Conservation (phyloP, 345 rosid genomes). For the Trapa incisa region DNA sequence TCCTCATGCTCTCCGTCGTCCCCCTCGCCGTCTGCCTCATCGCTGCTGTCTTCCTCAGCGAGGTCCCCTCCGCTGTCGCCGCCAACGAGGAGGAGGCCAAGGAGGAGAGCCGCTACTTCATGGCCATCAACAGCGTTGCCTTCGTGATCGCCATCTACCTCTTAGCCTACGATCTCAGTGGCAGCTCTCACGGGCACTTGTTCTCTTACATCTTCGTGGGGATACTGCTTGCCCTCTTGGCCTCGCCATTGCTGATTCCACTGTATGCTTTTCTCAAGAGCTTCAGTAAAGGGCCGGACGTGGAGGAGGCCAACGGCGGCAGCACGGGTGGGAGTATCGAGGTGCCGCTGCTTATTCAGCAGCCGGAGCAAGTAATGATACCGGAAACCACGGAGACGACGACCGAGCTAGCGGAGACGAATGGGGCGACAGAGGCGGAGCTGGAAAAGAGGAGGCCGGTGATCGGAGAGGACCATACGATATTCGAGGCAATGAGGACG, state of each 20-base stretch:
- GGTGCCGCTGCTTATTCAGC: constrained; percentile 35
- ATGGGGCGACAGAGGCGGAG: not conserved
- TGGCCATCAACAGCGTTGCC: constrained; percentile 46
- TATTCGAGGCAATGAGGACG: constrained; percentile 52
- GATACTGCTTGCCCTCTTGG: constrained; percentile 41
- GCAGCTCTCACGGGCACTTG: constrained; percentile 19
- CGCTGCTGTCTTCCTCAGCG: constrained; percentile 75
- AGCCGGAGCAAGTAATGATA: not conserved
- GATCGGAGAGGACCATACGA: constrained; percentile 77
- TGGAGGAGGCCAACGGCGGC: not conserved
- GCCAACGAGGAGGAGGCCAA: constrained; percentile 47
- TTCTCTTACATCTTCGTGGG: constrained; percentile 31
- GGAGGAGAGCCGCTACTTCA: constrained; percentile 61
- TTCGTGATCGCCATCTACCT: constrained; percentile 66
- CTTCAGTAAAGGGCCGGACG: constrained; percentile 16
- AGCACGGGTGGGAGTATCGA: constrained; percentile 22
- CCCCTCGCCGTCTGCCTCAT: constrained; percentile 73
- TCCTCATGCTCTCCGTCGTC: constrained; percentile 51
- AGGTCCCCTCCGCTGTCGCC: constrained; percentile 32
- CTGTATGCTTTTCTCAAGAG: constrained; percentile 25
- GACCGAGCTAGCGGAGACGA: not conserved
- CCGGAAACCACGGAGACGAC: constrained; percentile 10
- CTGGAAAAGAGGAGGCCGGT: constrained; percentile 10
- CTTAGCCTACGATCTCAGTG: constrained; percentile 45
- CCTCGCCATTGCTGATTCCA: constrained; percentile 56